These are phyloP conservation scores for Fusarium sp. DNA, from an alignment of 2,329 filamentous ascomycete genomes.

Conservation along the genomic window DNA sequence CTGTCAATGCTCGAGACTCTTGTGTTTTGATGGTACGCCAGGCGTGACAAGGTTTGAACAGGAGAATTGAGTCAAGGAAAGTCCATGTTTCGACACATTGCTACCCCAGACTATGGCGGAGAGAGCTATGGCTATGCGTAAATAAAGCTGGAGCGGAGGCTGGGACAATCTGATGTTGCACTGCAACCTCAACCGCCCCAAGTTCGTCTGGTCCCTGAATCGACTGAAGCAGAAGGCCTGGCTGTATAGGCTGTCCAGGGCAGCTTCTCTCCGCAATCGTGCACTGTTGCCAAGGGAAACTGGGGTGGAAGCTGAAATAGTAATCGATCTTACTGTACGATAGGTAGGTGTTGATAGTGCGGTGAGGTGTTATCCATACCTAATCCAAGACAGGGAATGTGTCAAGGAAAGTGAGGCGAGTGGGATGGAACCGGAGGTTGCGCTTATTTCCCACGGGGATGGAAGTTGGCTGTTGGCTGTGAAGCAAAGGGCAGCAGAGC, in stretches of 20 bases:
- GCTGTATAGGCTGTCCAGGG: slow-evolving; percentile 9
- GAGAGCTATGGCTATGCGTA: not conserved
- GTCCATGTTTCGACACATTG: slow-evolving; percentile 21
- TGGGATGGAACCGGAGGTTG: not conserved
- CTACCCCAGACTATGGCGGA: slow-evolving; percentile 35
- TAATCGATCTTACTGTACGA: not conserved
- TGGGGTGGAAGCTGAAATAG: slow-evolving; percentile 21
- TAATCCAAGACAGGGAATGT: no score
- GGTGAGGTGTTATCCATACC: not conserved
- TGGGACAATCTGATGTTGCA: slow-evolving; percentile 21
- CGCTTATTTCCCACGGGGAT: not conserved
- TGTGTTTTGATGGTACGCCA: not conserved
- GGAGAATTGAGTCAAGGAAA: not conserved
- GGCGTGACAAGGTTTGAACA: not conserved
- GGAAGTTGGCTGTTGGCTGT: not conserved
- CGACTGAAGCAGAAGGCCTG: slow-evolving; percentile 9
- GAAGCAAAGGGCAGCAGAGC: not conserved
- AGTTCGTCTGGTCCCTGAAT: slow-evolving; percentile 19
- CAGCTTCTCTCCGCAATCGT: slow-evolving; percentile 29
- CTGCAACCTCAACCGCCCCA: slow-evolving; percentile 7
- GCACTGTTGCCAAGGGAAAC: slow-evolving; percentile 32
- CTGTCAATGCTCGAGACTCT: not conserved
- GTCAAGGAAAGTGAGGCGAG: slow-evolving; percentile 9
- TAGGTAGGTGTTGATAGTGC: slow-evolving; percentile 4
- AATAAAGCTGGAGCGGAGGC: slow-evolving; percentile 16